Evolutionary conservation across 2,329 filamentous ascomycete genomes (phyloP), one percentile per base, ranked within the genome.

Genomic region (Fusarium bactridioides): DNA sequence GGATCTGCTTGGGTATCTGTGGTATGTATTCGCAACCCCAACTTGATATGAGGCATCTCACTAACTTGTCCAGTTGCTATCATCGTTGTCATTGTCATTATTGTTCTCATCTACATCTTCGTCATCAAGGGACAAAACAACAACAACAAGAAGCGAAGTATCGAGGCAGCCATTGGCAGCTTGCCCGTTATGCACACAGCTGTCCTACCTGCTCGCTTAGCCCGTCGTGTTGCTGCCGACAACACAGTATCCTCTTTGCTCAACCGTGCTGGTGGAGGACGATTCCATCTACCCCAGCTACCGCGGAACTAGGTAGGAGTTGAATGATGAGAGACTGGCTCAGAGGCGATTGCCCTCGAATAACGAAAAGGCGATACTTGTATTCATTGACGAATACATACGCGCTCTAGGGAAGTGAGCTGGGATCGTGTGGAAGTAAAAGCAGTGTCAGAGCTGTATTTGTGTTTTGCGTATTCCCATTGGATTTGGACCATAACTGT

Each of bases 1-100:
- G 94, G 95, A 95, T 93, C 81, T 97, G 94, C 86, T 84, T 97
- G 75, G 91, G 92, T 78, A 94, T 98, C 78, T 84, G 87, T 76
- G 84, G 88, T 90, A 85, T 76, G 88, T 78, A 25, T 64, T 25
- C 23, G 37, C 18, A 29, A 19, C 10, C 15, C n/a, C 19, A 23
- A 23, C 10, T 16, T 27, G 21, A 7, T 21, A 2, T 5, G 41
- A n/a, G 53, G 23, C 41, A 13, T 29, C 25, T 61, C 59, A 25
- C 79, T 84, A 74, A 83, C 74, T 60, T 16, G 57, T 27, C 21
- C 64, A 88, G 86, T 89, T 48, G 80, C 81, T 54, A 88, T 90
- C 56, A 81, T 90, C 48, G 74, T 86, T 58, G 80, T 90, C 51
- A 83, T 90, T 48, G 85, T 85, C 45, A 83, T 87, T 58, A 79